Percentiles rank a stretch among this genome's conserved stretches.
Evolutionary conservation across 345 rosid species (phyloP).

Genomic region (Salix exigua): DNA sequence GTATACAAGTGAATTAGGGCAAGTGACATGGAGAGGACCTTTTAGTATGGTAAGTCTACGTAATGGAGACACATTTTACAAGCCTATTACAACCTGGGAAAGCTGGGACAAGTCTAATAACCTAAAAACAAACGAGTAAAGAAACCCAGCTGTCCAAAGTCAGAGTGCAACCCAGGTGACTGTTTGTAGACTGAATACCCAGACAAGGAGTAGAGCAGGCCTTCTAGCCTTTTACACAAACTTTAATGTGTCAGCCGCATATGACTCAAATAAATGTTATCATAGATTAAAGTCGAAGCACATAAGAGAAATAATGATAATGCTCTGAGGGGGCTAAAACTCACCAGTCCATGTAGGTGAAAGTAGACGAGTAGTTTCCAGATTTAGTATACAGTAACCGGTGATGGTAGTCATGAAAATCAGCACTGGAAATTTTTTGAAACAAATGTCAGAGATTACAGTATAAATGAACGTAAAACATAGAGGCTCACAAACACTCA

Average conservation of each 20-base stretch:
- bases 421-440: slow-evolving; percentile 55
- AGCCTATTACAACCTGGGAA: not conserved
- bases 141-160: not conserved
- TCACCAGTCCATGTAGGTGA: slow-evolving; percentile 96
- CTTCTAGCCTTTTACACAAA: not conserved
- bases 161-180: not conserved
- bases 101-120: not conserved
- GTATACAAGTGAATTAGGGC: not conserved
- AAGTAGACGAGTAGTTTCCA: slow-evolving; percentile 94
- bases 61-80: not conserved
- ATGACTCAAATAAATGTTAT: not conserved
- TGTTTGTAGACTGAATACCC: not conserved
- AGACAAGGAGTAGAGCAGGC: not conserved
- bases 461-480: not conserved
- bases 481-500: slow-evolving; percentile 28
- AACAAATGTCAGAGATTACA: slow-evolving; percentile 5
- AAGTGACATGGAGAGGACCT: not conserved
- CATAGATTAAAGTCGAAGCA: not conserved
- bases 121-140: not conserved
- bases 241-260: not conserved
- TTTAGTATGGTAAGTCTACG: not conserved
- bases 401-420: slow-evolving; percentile 97
- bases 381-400: slow-evolving; percentile 93
- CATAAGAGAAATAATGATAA: not conserved
- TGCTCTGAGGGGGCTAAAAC: slow-evolving; percentile 17